Evolutionary conservation across 768 basidiomycete species (phyloP).

Genomic region (Terana coerulea): DNA sequence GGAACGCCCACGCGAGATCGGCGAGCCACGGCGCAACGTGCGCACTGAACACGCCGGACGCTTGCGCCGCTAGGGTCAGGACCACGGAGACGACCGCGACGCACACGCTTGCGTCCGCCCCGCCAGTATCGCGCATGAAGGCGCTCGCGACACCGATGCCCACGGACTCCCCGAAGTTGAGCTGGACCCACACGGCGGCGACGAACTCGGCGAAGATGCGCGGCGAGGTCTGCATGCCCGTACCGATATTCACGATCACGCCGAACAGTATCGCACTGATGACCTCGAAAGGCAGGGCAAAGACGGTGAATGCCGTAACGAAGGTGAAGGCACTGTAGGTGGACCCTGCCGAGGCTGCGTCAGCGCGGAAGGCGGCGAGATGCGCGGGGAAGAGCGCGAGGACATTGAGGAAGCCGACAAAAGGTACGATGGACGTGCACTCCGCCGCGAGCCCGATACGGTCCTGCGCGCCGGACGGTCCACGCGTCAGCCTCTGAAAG

Average conservation of each 20-base stretch:
- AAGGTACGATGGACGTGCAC: not conserved
- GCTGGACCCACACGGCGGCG: not conserved
- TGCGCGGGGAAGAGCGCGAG: not conserved
- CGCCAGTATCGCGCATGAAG: not conserved
- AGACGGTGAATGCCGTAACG: not conserved
- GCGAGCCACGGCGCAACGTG: not conserved
- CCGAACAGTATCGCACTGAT: not conserved
- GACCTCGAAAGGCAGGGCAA: not conserved
- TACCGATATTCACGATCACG: not conserved
- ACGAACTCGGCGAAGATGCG: not conserved
- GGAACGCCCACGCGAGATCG: not conserved
- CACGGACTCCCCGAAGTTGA: not conserved
- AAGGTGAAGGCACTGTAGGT: not conserved
- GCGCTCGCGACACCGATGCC: not conserved
- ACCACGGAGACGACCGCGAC: not conserved
- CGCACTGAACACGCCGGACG: not conserved
- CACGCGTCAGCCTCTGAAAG: not conserved
- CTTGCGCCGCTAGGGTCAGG: not conserved
- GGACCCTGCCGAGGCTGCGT: not conserved
- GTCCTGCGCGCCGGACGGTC: not conserved
- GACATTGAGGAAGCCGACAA: not conserved
- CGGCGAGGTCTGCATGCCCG: not conserved
- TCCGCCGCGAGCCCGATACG: not conserved
- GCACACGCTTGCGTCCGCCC: too few relatives aligned
- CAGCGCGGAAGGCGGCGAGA: not conserved